phyloP scores from a whole-genome alignment of 1,284 basidiomycete species.

The Papiliotrema laurentii region DNA sequence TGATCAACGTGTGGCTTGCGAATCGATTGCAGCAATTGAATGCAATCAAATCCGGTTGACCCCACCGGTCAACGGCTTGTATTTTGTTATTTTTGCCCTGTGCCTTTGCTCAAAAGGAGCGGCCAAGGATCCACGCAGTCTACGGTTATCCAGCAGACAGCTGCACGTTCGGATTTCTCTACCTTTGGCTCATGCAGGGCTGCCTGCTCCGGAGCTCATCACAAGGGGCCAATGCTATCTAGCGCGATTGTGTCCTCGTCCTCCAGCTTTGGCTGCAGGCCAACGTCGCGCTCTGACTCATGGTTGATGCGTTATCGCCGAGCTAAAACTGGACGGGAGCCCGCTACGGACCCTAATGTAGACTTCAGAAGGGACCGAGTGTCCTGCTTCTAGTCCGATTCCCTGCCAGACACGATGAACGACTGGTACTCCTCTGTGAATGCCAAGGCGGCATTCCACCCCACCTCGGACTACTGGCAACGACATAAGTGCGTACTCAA shows the following conservation, averaged over 20 bases:
- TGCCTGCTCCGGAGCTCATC: background rate
- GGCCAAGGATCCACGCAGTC: background rate
- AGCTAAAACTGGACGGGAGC: background rate
- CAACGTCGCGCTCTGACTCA: background rate
- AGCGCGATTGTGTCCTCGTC: background rate
- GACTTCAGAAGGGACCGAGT: background rate
- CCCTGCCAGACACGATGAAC: background rate
- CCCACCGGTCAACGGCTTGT: background rate
- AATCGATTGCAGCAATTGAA: background rate
- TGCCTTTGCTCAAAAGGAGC: background rate
- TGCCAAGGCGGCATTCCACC: background rate
- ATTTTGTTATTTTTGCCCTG: background rate
- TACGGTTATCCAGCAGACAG: background rate
- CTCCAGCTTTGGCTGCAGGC: background rate
- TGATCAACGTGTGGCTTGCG: background rate
- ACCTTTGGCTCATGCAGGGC: background rate
- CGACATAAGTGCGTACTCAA: background rate
- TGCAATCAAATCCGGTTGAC: background rate
- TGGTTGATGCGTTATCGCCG: background rate
- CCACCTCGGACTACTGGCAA: background rate
- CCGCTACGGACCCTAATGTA: background rate
- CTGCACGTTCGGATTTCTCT: background rate
- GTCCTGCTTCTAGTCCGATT: background rate
- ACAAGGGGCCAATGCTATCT: background rate
- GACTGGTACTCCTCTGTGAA: background rate